Evolutionary conservation across 768 basidiomycete species (phyloP), one percentile per base, ranked within the genome.

Genomic region (Agrocybe pediades): DNA sequence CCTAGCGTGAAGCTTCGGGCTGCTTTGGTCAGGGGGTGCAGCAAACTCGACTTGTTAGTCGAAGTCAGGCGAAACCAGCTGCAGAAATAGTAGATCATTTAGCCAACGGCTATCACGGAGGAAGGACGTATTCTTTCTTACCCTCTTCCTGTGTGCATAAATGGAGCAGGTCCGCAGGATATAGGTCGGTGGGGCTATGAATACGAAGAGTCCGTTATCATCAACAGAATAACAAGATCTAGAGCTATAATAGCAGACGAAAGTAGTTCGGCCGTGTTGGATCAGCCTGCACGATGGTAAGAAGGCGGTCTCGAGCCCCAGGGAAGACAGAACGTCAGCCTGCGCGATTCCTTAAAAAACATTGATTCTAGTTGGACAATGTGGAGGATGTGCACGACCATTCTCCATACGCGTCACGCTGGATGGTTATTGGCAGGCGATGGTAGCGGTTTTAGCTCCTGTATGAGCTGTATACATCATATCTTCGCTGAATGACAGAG

Each of bases 21-120:
- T 98, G n/a, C n/a, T n/a, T n/a, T n/a, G n/a, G n/a, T n/a, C n/a
- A n/a, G n/a, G n/a, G n/a, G n/a, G n/a, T 82, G 66, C 84, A 98
- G 70, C 95, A 98, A 0, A 94, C 95, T 59, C 78, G 80, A 46
- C 92, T 79, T 73, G 88, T 88, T 23, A 98, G 75, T 6, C 79
- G 78, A 42, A 98, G 68, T 7, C 96, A 95, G 46, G 98, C 88
- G 24, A 83, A 77, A 65, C 97, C 95, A 30, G 95, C 95, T 92
- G n/a, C 58, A 15, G 27, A 9, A n/a, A n/a, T n/a, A 24, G 19
- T 39, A 27, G n/a, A n/a, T n/a, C n/a, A n/a, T n/a, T 54, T 36
- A 41, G 20, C n/a, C 27, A 46, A 11, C 8, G 23, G 25, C 3
- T 3, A 9, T 21, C 15, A 9, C 1, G 29, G 19, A 26, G 48